These are phyloP conservation scores for Lasiodiplodia theobromae DNA, from an alignment of 2,329 filamentous ascomycete genomes.

Conservation along the genomic window DNA sequence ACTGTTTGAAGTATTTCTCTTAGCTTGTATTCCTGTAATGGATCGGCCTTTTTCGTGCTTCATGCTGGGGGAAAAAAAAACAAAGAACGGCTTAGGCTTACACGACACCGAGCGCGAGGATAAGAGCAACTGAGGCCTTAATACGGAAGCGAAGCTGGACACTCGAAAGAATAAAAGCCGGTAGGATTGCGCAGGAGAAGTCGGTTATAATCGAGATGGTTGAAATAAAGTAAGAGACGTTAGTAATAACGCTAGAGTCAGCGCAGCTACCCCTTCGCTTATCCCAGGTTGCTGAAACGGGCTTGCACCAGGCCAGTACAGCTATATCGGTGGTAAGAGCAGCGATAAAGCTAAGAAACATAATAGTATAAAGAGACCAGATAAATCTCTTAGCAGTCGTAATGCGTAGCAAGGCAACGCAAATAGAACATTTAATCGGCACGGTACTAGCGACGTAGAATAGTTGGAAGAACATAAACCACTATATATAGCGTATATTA, in stretches of 20 bases:
- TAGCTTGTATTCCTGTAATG: not conserved
- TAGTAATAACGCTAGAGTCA: slow-evolving; percentile 34
- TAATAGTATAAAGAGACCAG: not conserved
- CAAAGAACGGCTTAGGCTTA: slow-evolving; percentile 32
- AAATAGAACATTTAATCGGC: slow-evolving; percentile 14
- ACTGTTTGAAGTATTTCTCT: slow-evolving; percentile 32
- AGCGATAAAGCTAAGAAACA: not conserved
- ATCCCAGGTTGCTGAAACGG: slow-evolving; percentile 29
- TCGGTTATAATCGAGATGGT: slow-evolving; percentile 44
- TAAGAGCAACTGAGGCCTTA: slow-evolving; percentile 53
- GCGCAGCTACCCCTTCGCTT: not conserved
- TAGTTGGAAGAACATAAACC: not conserved
- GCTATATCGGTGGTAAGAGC: not conserved
- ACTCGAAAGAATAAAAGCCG: slow-evolving; percentile 47
- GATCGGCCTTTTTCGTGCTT: not conserved
- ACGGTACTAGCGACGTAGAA: slow-evolving; percentile 6
- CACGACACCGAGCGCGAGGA: slow-evolving; percentile 55
- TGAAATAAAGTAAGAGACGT: slow-evolving; percentile 45
- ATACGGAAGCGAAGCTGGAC: slow-evolving; percentile 53
- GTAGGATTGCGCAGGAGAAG: slow-evolving; percentile 41
- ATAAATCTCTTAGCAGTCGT: not conserved
- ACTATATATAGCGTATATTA: not conserved
- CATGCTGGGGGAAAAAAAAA: not conserved
- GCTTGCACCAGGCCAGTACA: slow-evolving; percentile 26
- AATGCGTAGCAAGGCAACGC: slow-evolving; percentile 18